Evolutionary conservation across 352 stramenopile genomes (phyloP).

Genomic region (Pythium dissimile): DNA sequence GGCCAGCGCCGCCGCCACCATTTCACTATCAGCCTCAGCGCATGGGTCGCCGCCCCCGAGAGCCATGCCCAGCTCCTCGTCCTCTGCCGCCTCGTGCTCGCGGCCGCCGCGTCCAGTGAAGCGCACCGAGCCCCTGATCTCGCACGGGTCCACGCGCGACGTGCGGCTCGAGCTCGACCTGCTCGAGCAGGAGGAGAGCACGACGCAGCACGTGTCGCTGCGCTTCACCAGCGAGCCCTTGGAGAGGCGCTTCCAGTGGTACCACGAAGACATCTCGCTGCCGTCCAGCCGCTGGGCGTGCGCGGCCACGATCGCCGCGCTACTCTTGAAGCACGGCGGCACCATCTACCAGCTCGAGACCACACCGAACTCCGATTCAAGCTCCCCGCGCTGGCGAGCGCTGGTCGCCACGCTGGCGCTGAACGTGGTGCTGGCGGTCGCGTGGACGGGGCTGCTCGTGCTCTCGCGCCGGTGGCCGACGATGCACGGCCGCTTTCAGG

Average conservation of each 20-base stretch:
- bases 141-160: constrained; percentile 42
- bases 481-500: constrained; percentile 34
- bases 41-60: no score
- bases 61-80: not conserved
- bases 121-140: constrained; percentile 37
- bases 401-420: constrained; percentile 23
- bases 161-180: constrained; percentile 45
- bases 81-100: no score
- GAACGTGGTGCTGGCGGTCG: not conserved
- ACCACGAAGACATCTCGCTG: constrained; percentile 51
- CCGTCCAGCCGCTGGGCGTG: constrained; percentile 33
- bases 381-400: constrained; percentile 29
- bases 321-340: constrained; percentile 39
- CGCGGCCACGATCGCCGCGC: constrained; percentile 25
- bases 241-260: constrained; percentile 55
- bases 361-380: not conserved
- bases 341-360: constrained; percentile 20
- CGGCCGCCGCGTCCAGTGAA: no score
- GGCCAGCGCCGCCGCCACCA: no score
- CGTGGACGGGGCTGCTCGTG: constrained; percentile 24
- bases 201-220: constrained; percentile 42
- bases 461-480: constrained; percentile 10
- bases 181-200: constrained; percentile 38
- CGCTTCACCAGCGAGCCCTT: constrained; percentile 40
- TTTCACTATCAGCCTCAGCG: no score